Evolutionary conservation across 441 rosid genomes (phyloP), one percentile per base, ranked within the genome.

Genomic region (Erodium texanum): DNA sequence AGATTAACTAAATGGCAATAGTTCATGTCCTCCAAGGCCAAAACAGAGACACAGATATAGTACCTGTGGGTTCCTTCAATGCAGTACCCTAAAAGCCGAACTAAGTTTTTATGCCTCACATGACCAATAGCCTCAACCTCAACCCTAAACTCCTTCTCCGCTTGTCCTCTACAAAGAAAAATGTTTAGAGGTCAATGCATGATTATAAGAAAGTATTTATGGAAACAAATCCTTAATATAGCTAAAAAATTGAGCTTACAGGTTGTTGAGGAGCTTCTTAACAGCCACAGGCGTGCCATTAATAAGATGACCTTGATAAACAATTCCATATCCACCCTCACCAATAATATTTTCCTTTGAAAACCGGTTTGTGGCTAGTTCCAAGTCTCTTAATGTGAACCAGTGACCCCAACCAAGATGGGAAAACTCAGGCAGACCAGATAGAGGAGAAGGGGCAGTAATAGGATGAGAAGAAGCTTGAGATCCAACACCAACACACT

Each of bases 401-500:
- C 99, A 93, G 81, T 93, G 99, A 61, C 99, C 99, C 97, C 97
- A 93, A 29, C 97, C 98, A 71, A 93, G 77, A 56, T 91, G 95
- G 38, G 98, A 90, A 78, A 83, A 75, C 72, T 90, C 95, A 12
- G 97, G 96, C 66, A 90, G 79, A 64, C 97, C 98, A 52, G 68
- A 68, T 64, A 93, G 78, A 71, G 97, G 96, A 68, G 96, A 89
- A 73, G 95, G 95, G 69, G 97, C 89, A 20, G 95, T 84, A 43
- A 84, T 76, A 15, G 79, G 87, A 71, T 82, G 66, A 7, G 81
- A 81, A n/a, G 93, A 86, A 74, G 87, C 20, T 58, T 58, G 62
- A 58, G 62, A 58, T 58, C 27, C 62, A 58, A 58, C 38, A 14
- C 22, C n/a, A n/a, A n/a, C 15, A 22, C 27, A 10, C 62, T 58